Base-by-base conservation (phyloP, 352 stramenopile species). In the Phytopythium vexans region DNA sequence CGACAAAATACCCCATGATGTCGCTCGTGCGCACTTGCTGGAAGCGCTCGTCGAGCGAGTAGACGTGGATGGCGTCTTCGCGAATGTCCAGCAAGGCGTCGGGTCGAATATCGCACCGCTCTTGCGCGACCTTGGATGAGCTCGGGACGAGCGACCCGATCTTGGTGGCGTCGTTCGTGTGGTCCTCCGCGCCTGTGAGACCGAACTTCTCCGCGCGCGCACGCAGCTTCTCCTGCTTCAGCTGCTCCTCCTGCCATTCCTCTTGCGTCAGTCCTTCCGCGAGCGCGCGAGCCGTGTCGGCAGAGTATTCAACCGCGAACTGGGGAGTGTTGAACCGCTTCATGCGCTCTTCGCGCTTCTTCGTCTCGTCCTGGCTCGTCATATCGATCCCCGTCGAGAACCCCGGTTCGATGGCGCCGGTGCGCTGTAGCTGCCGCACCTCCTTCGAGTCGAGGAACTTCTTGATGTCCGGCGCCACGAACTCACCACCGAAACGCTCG, bases 401-500 rank as follows among this genome's bases (percentile, higher is more conserved):
- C 3, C 80, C 75, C 3, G 74, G 67, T 48, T 75, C 67, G 27
- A 81, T 76, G 0, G 64, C 74, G 15, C 84, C 84, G 1, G 77
- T 86, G 34, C 84, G 82, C 55, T 94, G 84, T 37, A 92, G 61
- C 34, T 84, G 79, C 41, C 82, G 72, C 46, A 94, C 68, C 16
- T 85, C 77, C 56, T 88, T 84, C 5, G 84, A 77, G 53, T 94
- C 82, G 11, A 94, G 36, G 52, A 89, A 90, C 66, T 89, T 84
- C 53, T 88, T 89, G 16, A 90, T 64, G 44, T 84, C 66, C 0
- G 82, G 82, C 3, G 72, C 50, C n/a, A 70, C 56, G 49, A 88
- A 90, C 16, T 56, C 59, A 16, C 70, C 77, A n/a, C 74, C 74
- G 61, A 94, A 94, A 38, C 82, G 76, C 41, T 86, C 67, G 0